A percentile compares a stretch with the other conserved stretches of the same genome.
Evolutionary conservation across 768 basidiomycete species (phyloP).

Genomic region (Naematelia aurantialba): DNA sequence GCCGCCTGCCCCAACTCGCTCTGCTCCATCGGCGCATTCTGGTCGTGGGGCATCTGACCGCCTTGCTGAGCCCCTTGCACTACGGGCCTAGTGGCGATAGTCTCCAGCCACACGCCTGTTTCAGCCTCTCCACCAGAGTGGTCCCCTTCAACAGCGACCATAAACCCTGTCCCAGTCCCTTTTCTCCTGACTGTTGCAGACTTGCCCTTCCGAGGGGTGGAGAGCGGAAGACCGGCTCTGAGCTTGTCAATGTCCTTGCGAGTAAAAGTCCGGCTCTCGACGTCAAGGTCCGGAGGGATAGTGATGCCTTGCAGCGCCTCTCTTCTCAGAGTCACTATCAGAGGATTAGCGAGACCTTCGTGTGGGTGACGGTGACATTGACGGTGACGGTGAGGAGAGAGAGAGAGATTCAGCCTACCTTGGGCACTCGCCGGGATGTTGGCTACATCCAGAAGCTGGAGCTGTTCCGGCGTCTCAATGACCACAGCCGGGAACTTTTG

Average conservation of each 20-base stretch:
- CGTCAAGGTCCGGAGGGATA: background rate
- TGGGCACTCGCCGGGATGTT: background rate
- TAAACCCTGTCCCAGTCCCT: background rate
- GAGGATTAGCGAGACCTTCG: no score
- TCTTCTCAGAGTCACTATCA: background rate
- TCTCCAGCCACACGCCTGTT: background rate
- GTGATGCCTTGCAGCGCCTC: background rate
- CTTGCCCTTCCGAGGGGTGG: background rate
- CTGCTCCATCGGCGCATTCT: no score
- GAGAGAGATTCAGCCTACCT: no score
- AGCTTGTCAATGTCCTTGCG: background rate
- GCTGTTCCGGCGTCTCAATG: background rate
- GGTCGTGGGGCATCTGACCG: no score
- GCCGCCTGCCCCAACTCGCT: no score
- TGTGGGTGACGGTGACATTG: no score
- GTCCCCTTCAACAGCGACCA: background rate
- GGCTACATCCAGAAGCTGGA: background rate
- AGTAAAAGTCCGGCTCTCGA: background rate
- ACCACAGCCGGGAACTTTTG: background rate
- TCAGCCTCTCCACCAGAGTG: background rate
- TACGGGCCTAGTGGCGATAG: no score
- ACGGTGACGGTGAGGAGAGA: no score
- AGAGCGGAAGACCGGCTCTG: background rate
- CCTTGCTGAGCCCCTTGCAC: no score
- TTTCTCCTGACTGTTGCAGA: background rate